Base-by-base conservation (phyloP, 257 asterid species). In the Fraxinus pennsylvanica region DNA sequence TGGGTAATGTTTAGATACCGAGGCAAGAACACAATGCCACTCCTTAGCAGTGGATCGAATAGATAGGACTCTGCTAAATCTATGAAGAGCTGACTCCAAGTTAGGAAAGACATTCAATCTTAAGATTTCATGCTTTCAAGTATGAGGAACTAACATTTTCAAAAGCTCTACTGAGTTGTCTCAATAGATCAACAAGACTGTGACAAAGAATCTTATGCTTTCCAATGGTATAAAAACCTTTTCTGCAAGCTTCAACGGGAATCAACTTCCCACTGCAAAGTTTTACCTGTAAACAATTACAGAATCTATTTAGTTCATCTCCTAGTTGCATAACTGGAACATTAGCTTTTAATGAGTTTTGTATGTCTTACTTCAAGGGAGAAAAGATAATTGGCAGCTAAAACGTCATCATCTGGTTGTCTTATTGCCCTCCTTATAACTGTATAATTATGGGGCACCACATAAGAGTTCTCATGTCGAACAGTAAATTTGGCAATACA, bases 141-240 rank as follows among this genome's bases (percentile, higher is more conserved):
- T 66, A 43, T 76, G 36, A 22, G 38, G 84, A 78, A 81, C 94
- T 85, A 54, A 95, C 99, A 85, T 91, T 89, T 79, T 93, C 97
- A 82, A 95, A 95, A 79, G 96, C 97, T 89, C 98, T 85, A 84
- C 97, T 93, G 74, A 91, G 94, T 81, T 91, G 98, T 76, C 99
- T 88, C 88, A 95, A 81, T 84, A 95, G 85, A 86, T 93, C 99
- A 75, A 93, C 98, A 86, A 95, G 91, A 82, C 88, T 92, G 91
- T 95, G 99, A 81, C 91, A 90, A 83, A 88, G 91, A 82, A 90
- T 81, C 76, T 84, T 91, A 81, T 88, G 97, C 91, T 93, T 95
- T 79, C 98, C 97, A 47, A 79, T 79, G 86, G 87, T 83, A 76
- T 80, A 86, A 76, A 93, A 95, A 19, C 99, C 99, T 84, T 92